Base-by-base conservation (phyloP, 1,284 basidiomycete genomes). In the Cystobasidiaceae sp. region DNA sequence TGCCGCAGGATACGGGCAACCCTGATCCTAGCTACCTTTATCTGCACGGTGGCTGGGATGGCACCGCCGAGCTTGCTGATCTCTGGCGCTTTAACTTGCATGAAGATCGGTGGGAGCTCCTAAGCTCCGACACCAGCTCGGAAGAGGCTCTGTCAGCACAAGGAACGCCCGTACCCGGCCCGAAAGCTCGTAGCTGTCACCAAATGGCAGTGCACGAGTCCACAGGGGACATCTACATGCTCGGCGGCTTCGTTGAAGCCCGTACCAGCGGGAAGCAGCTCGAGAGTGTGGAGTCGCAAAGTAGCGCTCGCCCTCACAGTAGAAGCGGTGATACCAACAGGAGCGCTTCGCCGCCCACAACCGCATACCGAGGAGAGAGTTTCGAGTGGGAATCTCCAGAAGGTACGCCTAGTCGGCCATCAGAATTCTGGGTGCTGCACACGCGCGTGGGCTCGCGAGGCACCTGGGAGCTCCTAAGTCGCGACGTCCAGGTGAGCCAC, bases 31-130 rank as follows among this genome's bases (percentile, higher is more conserved):
- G 27, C n/a, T 70, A 70, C 55, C 56, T 75, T 2, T 71, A 76
- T 32, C 70, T 78, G 17, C 76, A 72, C 37, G 77, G 77, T 8
- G 77, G 77, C 4, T 78, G 75, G 74, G 74, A 77, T 44, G 76
- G 76, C 11, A n/a, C 51, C 7, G 55, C 63, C 13, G 76, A 78
- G 32, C 67, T 77, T 2, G 73, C 68, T 6, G 77, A 77, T 52
- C 39, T 77, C 19, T 78, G 77, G 77, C 71, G 73, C 15, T 76
- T 71, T 63, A 70, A 76, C 23, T 60, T 78, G n/a, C 51, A 56
- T 32, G 63, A 74, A 55, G 52, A 68, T 28, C 68, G 72, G 15
- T 72, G 74, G 72, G 60, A 72, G 21, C 46, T 69, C 57, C 67
- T 74, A 44, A 67, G 70, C 9, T 25, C 64, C 25, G 67, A 74